Conservation (phyloP, 768 basidiomycete species). For the Mycena polygramma region DNA sequence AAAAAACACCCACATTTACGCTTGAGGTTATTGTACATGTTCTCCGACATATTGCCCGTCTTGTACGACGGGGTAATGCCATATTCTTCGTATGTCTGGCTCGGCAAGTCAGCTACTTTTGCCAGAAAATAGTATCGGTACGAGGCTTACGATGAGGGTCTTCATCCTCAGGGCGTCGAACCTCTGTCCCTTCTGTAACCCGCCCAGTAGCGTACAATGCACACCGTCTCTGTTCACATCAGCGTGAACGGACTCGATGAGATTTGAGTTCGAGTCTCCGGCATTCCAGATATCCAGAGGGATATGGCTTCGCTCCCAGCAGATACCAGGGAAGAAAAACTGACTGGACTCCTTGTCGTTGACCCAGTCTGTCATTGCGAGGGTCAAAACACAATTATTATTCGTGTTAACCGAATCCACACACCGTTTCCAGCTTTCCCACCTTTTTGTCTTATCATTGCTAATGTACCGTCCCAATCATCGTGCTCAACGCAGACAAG, state of each 20-base stretch:
- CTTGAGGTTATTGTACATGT: not conserved
- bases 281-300: no score
- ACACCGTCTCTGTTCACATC: no score
- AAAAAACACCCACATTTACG: no score
- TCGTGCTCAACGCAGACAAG: not conserved
- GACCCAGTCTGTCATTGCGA: constrained; percentile 48
- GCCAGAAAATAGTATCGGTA: no score
- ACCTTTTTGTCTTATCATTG: not conserved
- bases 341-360: constrained; percentile 40
- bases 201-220: constrained; percentile 13
- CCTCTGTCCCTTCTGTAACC: not conserved
- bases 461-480: not conserved
- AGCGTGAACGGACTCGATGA: no score
- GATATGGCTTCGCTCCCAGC: no score
- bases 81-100: not conserved
- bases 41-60: not conserved
- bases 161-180: constrained; percentile 4
- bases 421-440: not conserved
- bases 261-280: no score
- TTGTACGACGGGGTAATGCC: not conserved
- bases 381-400: no score
- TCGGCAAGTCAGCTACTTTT: no score
- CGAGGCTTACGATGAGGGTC: not conserved
- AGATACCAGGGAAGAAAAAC: no score
- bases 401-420: not conserved